phyloP scores from a whole-genome alignment of 1,139 yeast genomes.

The Blastobotrys elegans region DNA sequence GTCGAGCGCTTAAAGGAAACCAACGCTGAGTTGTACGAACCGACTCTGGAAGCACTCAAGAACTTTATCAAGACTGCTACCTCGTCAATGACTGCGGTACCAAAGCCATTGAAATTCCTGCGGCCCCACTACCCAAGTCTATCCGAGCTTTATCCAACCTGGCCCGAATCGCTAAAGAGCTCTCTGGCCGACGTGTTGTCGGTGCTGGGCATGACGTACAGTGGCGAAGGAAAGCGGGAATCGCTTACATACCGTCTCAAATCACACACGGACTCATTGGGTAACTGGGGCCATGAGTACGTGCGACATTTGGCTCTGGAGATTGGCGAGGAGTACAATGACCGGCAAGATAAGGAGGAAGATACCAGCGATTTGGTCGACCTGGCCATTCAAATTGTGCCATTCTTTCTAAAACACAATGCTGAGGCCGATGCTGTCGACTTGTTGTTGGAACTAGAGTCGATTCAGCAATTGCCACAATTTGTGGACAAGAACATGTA shows the following conservation, averaged over 20 bases:
- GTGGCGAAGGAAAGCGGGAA: slow-evolving; percentile 77
- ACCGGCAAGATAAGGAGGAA: slow-evolving; percentile 49
- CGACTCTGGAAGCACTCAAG: slow-evolving; percentile 65
- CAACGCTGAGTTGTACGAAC: slow-evolving; percentile 47
- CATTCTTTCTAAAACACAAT: slow-evolving; percentile 87
- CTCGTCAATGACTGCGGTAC: slow-evolving; percentile 98
- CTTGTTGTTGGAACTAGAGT: slow-evolving; percentile 80
- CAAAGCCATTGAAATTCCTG: slow-evolving; percentile 92
- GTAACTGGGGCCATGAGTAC: slow-evolving; percentile 97
- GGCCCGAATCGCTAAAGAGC: slow-evolving; percentile 45
- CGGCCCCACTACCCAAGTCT: slow-evolving; percentile 78
- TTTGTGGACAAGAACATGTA: slow-evolving; percentile 83
- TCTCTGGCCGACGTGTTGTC: slow-evolving; percentile 81
- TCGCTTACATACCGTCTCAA: slow-evolving; percentile 76
- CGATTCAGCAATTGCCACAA: slow-evolving; percentile 73
- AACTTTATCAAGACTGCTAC: slow-evolving; percentile 85
- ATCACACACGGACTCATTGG: slow-evolving; percentile 50
- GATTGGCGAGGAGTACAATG: slow-evolving; percentile 82
- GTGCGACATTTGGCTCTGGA: slow-evolving; percentile 93
- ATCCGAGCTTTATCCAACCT: slow-evolving; percentile 58
- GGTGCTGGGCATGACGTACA: slow-evolving; percentile 91
- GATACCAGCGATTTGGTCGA: slow-evolving; percentile 45
- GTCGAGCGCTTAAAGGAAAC: slow-evolving; percentile 68
- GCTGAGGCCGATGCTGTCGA: slow-evolving; percentile 99
- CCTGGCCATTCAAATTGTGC: slow-evolving; percentile 74